Evolutionary conservation across 2,329 filamentous ascomycete species (phyloP), one percentile per base, ranked within the genome.

Genomic region (Hypomyces rosellus): DNA sequence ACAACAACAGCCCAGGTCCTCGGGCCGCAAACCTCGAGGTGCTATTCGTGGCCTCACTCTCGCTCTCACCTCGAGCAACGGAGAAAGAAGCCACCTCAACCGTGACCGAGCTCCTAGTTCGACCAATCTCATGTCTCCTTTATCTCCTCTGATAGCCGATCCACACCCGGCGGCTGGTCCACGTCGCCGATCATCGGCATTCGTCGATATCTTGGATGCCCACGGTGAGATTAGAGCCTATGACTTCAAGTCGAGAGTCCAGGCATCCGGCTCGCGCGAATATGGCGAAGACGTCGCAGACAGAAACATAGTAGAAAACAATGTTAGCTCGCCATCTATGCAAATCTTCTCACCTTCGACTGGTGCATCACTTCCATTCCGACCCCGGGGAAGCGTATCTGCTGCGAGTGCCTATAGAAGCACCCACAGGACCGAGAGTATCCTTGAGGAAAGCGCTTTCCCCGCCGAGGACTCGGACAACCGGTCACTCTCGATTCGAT

Each of bases 231-330:
- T 82, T 37, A 73, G 63, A 25, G 71, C 73, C 0, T 65, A 69
- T 2, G 70, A 78, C 52, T 81, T 81, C 55, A 65, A 67, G 44
- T 66, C 68, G 9, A 70, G 78, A 14, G 57, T 81, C 3, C 63
- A 72, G 49, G 78, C 79, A 1, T 61, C 76, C 1, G 80, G 79
- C 1, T 67, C 69, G 0, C 70, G 73, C 40, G 74, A 78, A 45
- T 84, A 81, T 56, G 81, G 77, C n/a, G 83, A 86, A 60, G 81
- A 84, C 59, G 80, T 85, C 2, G 81, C 80, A 2, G 80, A 84
- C 55, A 72, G 82, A 34, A 85, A 85, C 54, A 68, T 81, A 42
- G 64, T 62, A 4, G 61, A 68, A 20, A 74, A 69, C 18, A 58
- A 60, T 2, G 34, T 63, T 34, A 57, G 69, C 46, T 53, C 71